A percentile compares a stretch with the other conserved stretches of the same genome.
Evolutionary conservation across 208 protist genomes (phyloP).

Genomic region (Crithidia thermophila): DNA sequence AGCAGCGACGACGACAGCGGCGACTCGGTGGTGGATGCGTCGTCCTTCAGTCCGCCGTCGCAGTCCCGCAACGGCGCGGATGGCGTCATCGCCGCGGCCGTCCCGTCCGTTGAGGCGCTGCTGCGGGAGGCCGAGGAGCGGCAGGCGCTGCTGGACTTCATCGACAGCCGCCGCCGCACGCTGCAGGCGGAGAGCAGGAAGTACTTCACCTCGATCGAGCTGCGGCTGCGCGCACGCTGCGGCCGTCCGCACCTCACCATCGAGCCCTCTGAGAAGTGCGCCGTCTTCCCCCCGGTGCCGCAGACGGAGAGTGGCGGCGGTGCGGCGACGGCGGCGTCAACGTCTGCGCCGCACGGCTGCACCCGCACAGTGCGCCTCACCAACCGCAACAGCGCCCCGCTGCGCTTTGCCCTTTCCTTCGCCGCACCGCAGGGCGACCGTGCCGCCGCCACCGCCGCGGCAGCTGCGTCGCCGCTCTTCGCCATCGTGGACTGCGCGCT

Average conservation of each 20-base stretch:
- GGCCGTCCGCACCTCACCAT: slow-evolving; percentile 70
- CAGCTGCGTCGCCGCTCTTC: not conserved
- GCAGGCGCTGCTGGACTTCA: slow-evolving; percentile 55
- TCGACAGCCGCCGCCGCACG: slow-evolving; percentile 50
- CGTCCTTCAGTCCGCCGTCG: not conserved
- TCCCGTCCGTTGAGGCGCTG: slow-evolving; percentile 46
- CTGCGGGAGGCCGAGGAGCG: slow-evolving; percentile 76
- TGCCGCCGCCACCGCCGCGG: not conserved
- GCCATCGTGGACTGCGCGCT: slow-evolving; percentile 22
- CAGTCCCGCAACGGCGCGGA: not conserved
- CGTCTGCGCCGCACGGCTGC: slow-evolving; percentile 27
- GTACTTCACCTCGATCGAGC: slow-evolving; percentile 83
- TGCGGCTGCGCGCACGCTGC: slow-evolving; percentile 77
- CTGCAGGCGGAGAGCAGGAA: slow-evolving; percentile 46
- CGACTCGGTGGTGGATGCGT: not conserved
- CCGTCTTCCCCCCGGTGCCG: slow-evolving; percentile 51
- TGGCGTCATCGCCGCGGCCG: slow-evolving; percentile 1
- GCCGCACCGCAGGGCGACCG: not conserved
- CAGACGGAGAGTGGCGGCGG: slow-evolving; percentile 19
- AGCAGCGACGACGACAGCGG: slow-evolving; percentile 19
- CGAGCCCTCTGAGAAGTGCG: slow-evolving; percentile 59
- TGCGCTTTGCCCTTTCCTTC: slow-evolving; percentile 68
- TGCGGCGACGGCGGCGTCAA: not conserved
- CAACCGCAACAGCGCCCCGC: slow-evolving; percentile 73
- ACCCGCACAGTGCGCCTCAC: slow-evolving; percentile 72